A percentile compares a stretch with the other conserved stretches of the same genome.
Evolutionary conservation across 73 alveolate genomes (phyloP).

Genomic region (Stentor roeselii): DNA sequence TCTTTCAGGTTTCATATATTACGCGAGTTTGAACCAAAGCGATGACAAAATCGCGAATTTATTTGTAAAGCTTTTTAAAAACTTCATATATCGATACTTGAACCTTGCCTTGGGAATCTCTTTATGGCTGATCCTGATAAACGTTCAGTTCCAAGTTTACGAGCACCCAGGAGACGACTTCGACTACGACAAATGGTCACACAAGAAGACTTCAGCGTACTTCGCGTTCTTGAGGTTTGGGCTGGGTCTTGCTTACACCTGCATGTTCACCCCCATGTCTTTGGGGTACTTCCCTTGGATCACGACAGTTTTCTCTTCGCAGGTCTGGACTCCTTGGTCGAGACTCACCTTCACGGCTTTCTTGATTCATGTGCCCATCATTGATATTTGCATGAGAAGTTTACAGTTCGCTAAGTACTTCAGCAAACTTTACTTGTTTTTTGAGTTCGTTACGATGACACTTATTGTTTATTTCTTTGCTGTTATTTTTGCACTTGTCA

Average conservation of each 20-base stretch:
- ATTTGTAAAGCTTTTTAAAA: neutral
- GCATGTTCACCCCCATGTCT: constrained; percentile 29
- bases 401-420: neutral
- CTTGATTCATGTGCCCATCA: constrained; percentile 35
- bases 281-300: constrained; percentile 25
- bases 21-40: neutral
- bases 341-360: constrained; percentile 43
- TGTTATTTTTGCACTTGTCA: neutral
- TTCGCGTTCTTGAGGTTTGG: constrained; percentile 30
- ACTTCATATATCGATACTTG: neutral
- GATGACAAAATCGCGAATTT: neutral
- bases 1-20: neutral
- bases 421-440: neutral
- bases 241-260: constrained; percentile 31
- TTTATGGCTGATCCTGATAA: neutral
- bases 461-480: neutral
- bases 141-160: constrained; percentile 1
- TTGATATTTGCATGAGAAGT: neutral
- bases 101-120: neutral
- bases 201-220: neutral
- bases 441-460: neutral
- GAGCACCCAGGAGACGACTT: neutral
- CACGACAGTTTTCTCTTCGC: constrained; percentile 24
- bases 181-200: constrained; percentile 24
- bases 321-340: constrained; percentile 32